Percentiles rank a stretch among this genome's conserved stretches.
Evolutionary conservation across 2,329 filamentous ascomycete genomes (phyloP).

Genomic region (Fusarium napiforme): DNA sequence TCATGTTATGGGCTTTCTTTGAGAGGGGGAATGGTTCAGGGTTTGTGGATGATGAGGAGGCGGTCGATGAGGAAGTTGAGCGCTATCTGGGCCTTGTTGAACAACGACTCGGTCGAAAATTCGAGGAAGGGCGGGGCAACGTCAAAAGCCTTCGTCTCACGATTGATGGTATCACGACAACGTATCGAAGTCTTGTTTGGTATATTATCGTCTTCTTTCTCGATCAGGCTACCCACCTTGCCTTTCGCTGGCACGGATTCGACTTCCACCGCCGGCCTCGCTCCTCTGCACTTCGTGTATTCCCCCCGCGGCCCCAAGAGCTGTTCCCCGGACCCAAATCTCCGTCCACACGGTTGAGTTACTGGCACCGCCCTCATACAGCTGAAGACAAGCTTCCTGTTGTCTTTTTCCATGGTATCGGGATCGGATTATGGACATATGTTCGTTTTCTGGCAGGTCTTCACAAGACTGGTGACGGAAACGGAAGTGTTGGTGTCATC

Average conservation of each 20-base stretch:
- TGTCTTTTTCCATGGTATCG: constrained; percentile 77
- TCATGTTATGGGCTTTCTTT: constrained; percentile 75
- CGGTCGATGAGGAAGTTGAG: constrained; percentile 56
- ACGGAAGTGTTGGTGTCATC: constrained; percentile 68
- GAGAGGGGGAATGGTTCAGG: constrained; percentile 53
- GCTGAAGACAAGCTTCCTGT: constrained; percentile 61
- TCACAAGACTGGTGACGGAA: constrained; percentile 46
- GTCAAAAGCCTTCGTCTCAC: constrained; percentile 71
- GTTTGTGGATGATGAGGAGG: constrained; percentile 31
- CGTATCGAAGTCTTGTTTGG: constrained; percentile 72
- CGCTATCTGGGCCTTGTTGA: constrained; percentile 64
- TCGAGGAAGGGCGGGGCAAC: constrained; percentile 65
- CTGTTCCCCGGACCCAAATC: constrained; percentile 60
- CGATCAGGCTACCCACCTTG: constrained; percentile 61
- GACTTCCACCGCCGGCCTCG: constrained; percentile 57
- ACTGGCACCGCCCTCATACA: constrained; percentile 75
- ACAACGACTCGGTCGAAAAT: constrained; percentile 58
- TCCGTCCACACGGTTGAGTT: constrained; percentile 62
- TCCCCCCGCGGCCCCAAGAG: constrained; percentile 67
- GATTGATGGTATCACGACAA: constrained; percentile 69
- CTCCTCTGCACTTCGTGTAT: constrained; percentile 52
- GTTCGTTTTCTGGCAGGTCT: constrained; percentile 65
- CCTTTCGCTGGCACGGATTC: constrained; percentile 62
- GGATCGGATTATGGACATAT: constrained; percentile 74
- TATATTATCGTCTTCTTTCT: constrained; percentile 67